A percentile compares a stretch with the other conserved stretches of the same genome.
These are phyloP conservation scores for Dioscorea dumetorum DNA, from an alignment of 106 monocot species.

Conservation along the genomic window DNA sequence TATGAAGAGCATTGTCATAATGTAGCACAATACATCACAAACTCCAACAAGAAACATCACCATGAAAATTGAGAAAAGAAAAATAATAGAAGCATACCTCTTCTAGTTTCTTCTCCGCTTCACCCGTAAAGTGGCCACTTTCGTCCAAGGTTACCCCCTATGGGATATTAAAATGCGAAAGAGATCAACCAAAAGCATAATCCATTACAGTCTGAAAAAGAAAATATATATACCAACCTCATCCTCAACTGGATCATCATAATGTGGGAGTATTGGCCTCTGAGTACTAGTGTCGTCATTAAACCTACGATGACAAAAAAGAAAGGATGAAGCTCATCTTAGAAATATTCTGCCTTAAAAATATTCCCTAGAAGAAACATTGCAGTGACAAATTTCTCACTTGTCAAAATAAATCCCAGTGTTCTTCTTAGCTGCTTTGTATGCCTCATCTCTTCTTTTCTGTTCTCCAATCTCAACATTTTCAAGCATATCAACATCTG, in stretches of 20 bases:
- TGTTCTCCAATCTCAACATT: conserved; percentile 99
- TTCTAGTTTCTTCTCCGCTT: conserved; percentile 89
- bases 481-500: conserved; percentile 94
- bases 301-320: conserved; percentile 42
- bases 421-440: conserved; percentile 73
- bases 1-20: conserved; percentile 5
- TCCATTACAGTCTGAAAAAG: not conserved
- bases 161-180: conserved; percentile 1
- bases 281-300: conserved; percentile 41
- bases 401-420: conserved; percentile 76
- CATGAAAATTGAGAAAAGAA: not conserved
- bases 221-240: conserved; percentile 45
- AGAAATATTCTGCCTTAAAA: not conserved
- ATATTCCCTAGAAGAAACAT: not conserved
- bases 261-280: conserved; percentile 80
- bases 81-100: conserved; percentile 36
- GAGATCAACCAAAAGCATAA: conserved; percentile 1
- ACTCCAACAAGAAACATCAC: not conserved
- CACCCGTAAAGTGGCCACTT: conserved; percentile 66
- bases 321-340: not conserved
- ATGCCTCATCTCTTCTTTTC: conserved; percentile 78
- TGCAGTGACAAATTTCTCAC: conserved; percentile 21
- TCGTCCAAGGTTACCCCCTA: conserved; percentile 93
- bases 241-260: conserved; percentile 71
- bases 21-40: not conserved